These are phyloP conservation scores for Lanmaoa rubissima DNA, from an alignment of 768 basidiomycete genomes.

Conservation along the genomic window DNA sequence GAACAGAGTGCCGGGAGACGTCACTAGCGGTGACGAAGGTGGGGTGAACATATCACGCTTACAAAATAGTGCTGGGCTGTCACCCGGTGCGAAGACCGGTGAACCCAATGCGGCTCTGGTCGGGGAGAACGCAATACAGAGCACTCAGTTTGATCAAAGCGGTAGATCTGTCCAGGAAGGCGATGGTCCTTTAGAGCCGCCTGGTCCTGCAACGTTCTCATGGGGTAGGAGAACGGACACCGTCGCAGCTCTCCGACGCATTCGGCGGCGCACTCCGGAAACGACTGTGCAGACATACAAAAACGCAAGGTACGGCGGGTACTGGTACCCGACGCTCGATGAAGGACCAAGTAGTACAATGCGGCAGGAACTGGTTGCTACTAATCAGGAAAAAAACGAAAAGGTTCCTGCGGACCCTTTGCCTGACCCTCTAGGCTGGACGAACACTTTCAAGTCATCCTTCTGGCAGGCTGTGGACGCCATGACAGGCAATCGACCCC, in stretches of 20 bases:
- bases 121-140: neutral
- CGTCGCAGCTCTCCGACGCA: constrained; percentile 21
- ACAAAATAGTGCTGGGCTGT: neutral
- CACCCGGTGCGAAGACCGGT: neutral
- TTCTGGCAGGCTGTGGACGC: constrained; percentile 49
- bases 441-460: constrained; percentile 40
- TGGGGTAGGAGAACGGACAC: constrained; percentile 31
- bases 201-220: constrained; percentile 23
- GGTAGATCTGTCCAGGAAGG: constrained; percentile 1
- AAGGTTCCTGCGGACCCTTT: neutral
- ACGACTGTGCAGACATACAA: constrained; percentile 4
- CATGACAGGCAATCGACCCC: constrained; percentile 44
- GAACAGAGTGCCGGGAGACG: constrained; percentile 48
- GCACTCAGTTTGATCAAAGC: neutral
- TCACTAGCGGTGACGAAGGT: constrained; percentile 36
- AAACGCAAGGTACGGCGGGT: constrained; percentile 13
- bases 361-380: neutral
- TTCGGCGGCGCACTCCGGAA: constrained; percentile 7
- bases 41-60: constrained; percentile 12
- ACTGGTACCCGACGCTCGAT: constrained; percentile 9
- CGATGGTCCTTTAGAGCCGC: constrained; percentile 11
- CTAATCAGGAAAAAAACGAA: neutral
- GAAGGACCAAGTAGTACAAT: neutral
- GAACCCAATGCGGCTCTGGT: neutral
- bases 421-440: constrained; percentile 37